A percentile compares a stretch with the other conserved stretches of the same genome.
Evolutionary conservation across 192 early-diverging fungal species (phyloP).

Genomic region (Coemansia sp.): DNA sequence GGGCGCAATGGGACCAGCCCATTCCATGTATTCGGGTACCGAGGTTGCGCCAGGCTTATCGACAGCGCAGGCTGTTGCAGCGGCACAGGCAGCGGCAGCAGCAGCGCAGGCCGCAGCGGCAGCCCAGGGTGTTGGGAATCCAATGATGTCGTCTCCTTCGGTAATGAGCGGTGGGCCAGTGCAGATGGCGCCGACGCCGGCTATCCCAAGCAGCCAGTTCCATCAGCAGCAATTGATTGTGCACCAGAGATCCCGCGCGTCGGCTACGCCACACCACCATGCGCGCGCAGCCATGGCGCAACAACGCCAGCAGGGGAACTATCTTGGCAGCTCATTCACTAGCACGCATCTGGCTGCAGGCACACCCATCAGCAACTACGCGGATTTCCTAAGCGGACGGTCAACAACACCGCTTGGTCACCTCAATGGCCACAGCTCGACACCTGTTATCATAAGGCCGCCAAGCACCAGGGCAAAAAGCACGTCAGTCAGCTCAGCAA

Average conservation of each 20-base stretch:
- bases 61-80: slow-evolving; percentile 36
- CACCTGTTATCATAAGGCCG: slow-evolving; percentile 45
- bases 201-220: slow-evolving; percentile 59
- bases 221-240: slow-evolving; percentile 75
- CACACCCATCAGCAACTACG: slow-evolving; percentile 53
- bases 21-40: slow-evolving; percentile 38
- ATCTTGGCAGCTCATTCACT: slow-evolving; percentile 30
- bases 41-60: slow-evolving; percentile 37
- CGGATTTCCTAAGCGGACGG: slow-evolving; percentile 45
- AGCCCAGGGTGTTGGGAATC: slow-evolving; percentile 36
- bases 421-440: slow-evolving; percentile 41
- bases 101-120: slow-evolving; percentile 21
- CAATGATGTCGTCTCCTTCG: slow-evolving; percentile 53
- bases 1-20: slow-evolving; percentile 39
- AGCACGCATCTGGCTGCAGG: slow-evolving; percentile 37
- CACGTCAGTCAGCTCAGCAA: slow-evolving; percentile 42
- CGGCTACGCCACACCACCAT: slow-evolving; percentile 84
- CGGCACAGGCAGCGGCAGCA: slow-evolving; percentile 27
- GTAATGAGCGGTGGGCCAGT: slow-evolving; percentile 43
- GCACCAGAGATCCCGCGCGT: slow-evolving; percentile 71
- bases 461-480: slow-evolving; percentile 53
- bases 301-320: slow-evolving; percentile 61
- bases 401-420: slow-evolving; percentile 52
- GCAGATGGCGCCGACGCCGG: slow-evolving; percentile 56
- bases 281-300: slow-evolving; percentile 85